These are phyloP conservation scores for Wickerhamiella bombiphila DNA, from an alignment of 805 yeast genomes.

Conservation along the genomic window DNA sequence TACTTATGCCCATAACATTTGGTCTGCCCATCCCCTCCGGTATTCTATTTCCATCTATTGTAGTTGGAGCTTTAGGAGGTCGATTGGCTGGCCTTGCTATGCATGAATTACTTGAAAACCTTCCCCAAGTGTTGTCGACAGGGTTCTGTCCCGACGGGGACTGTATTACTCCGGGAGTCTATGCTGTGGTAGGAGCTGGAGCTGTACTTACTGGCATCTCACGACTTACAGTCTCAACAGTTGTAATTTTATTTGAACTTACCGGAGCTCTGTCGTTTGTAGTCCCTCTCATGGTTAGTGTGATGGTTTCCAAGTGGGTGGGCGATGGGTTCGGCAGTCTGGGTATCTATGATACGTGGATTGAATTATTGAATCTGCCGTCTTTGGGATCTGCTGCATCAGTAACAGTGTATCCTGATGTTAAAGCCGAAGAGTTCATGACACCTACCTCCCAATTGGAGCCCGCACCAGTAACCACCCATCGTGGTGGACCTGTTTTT, in stretches of 20 bases:
- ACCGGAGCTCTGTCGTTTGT: slow-evolving; percentile 80
- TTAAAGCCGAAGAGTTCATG: slow-evolving; percentile 10
- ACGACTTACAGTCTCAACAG: slow-evolving; percentile 64
- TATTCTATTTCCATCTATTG: slow-evolving; percentile 91
- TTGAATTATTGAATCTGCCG: slow-evolving; percentile 3
- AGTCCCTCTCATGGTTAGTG: slow-evolving; percentile 74
- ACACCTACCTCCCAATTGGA: slow-evolving; percentile 1
- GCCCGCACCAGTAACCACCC: neutral
- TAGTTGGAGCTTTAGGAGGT: slow-evolving; percentile 91
- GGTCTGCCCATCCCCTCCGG: slow-evolving; percentile 85
- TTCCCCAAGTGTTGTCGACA: slow-evolving; percentile 14
- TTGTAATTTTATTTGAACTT: slow-evolving; percentile 65
- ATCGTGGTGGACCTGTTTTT: slow-evolving; percentile 11
- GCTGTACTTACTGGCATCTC: slow-evolving; percentile 71
- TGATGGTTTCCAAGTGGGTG: slow-evolving; percentile 57
- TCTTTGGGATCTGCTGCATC: slow-evolving; percentile 7
- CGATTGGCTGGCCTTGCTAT: slow-evolving; percentile 68
- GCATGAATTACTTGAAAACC: slow-evolving; percentile 46
- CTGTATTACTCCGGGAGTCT: slow-evolving; percentile 73
- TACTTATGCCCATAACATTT: slow-evolving; percentile 53
- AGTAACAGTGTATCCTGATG: slow-evolving; percentile 6
- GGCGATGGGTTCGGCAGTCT: slow-evolving; percentile 42
- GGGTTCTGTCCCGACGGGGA: slow-evolving; percentile 29
- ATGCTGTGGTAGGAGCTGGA: slow-evolving; percentile 81
- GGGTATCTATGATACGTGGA: slow-evolving; percentile 26